phyloP scores from a whole-genome alignment of 495 filamentous ascomycete genomes.

The Amphirosellinia nigrospora region DNA sequence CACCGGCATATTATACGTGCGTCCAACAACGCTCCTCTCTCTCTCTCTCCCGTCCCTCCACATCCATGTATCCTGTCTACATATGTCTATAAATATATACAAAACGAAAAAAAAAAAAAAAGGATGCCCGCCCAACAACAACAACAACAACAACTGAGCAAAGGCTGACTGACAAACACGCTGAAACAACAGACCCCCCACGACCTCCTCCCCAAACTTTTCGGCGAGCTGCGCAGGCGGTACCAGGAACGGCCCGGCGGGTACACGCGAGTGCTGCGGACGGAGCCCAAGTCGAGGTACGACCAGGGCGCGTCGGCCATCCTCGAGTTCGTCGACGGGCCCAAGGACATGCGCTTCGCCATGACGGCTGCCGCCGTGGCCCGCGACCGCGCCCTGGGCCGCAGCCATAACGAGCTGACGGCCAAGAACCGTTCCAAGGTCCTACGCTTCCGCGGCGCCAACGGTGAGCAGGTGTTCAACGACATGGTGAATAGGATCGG shows the following conservation, averaged over 20 bases:
- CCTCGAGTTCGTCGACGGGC: conserved; percentile 95
- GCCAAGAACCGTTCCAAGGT: conserved; percentile 81
- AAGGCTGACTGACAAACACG: background rate
- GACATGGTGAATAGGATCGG: conserved; percentile 69
- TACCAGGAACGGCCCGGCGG: conserved; percentile 85
- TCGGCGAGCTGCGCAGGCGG: conserved; percentile 78
- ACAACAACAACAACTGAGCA: no score
- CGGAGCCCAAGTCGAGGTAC: conserved; percentile 75
- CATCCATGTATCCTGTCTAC: no score
- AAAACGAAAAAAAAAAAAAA: background rate
- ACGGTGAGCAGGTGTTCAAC: conserved; percentile 72
- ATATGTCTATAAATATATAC: no score
- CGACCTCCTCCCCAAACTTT: conserved; percentile 81
- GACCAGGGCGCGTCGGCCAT: conserved; percentile 90
- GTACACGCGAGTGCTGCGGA: conserved; percentile 91
- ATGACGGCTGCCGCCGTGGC: conserved; percentile 85
- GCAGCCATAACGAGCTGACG: conserved; percentile 70
- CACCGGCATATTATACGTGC: conserved; percentile 80
- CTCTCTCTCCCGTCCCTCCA: background rate
- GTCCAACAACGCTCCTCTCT: conserved; percentile 36
- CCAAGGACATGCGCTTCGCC: conserved; percentile 92
- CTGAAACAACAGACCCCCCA: conserved; percentile 55
- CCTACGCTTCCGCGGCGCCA: conserved; percentile 68
- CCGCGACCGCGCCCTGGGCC: conserved; percentile 58
- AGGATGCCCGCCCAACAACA: no score